phyloP scores from a whole-genome alignment of 257 asterid species.

The Nicotiana otophora region DNA sequence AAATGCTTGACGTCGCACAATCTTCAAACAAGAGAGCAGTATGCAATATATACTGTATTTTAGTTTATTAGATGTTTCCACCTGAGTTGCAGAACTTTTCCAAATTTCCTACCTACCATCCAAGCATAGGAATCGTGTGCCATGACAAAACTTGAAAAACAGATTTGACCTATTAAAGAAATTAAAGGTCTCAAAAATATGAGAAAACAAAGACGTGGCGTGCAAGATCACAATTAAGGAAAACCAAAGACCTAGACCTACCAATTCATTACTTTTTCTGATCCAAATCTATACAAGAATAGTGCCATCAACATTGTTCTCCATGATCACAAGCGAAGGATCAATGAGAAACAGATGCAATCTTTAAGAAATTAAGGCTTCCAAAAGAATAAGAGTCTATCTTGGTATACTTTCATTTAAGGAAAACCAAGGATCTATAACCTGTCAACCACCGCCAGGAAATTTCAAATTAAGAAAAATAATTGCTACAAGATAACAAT shows the following conservation, averaged over 20 bases:
- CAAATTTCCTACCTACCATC: neutral
- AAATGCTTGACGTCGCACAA: neutral
- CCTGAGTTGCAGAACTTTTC: neutral
- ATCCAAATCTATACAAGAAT: neutral
- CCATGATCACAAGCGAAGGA: neutral
- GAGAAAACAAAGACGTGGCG: neutral
- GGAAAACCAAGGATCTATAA: neutral
- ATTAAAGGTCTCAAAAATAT: neutral
- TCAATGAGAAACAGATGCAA: neutral
- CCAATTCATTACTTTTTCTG: neutral
- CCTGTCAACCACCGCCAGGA: neutral
- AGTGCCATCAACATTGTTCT: neutral
- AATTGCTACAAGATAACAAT: too few relatives aligned
- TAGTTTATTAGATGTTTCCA: neutral
- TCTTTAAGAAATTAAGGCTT: neutral
- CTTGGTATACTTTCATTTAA: neutral
- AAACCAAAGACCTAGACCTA: neutral
- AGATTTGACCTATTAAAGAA: neutral
- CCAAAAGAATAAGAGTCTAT: neutral
- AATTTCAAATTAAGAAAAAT: neutral
- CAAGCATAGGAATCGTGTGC: neutral
- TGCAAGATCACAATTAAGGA: neutral
- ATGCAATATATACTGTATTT: neutral
- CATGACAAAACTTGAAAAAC: neutral
- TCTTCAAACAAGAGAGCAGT: neutral